Percentiles rank a stretch among this genome's conserved stretches.
These are phyloP conservation scores for Conringia planisiliqua DNA, from an alignment of 345 rosid genomes.

Conservation along the genomic window DNA sequence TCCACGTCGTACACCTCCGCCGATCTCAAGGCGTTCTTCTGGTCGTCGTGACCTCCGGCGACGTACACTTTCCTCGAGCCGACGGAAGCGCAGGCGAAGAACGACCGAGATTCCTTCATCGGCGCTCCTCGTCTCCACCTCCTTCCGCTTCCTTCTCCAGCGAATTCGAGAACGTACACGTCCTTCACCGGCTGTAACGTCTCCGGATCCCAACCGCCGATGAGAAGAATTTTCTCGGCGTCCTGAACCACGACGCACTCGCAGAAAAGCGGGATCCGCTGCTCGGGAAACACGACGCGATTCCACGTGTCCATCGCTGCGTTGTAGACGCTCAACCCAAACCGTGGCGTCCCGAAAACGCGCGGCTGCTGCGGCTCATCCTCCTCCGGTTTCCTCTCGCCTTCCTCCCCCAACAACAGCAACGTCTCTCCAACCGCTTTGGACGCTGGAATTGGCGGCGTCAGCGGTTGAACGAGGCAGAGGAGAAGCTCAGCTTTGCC, in stretches of 20 bases:
- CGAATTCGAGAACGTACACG: conserved; percentile 42
- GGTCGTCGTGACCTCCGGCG: conserved; percentile 64
- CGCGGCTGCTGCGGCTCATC: conserved; percentile 1
- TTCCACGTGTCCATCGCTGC: conserved; percentile 31
- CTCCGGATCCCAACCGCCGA: conserved; percentile 63
- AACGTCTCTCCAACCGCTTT: background rate
- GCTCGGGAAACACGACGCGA: conserved; percentile 16
- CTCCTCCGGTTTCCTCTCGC: conserved; percentile 7
- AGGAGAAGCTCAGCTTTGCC: conserved; percentile 46
- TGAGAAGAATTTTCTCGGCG: conserved; percentile 34
- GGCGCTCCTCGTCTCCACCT: conserved; percentile 46
- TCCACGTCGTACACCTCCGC: conserved; percentile 52
- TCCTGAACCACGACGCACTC: conserved; percentile 45
- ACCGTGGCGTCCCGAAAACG: conserved; percentile 34
- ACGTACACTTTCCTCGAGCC: conserved; percentile 40
- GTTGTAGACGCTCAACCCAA: conserved; percentile 44
- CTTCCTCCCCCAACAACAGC: background rate
- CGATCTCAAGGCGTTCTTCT: conserved; percentile 50
- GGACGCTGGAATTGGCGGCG: background rate
- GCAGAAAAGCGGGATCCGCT: conserved; percentile 49
- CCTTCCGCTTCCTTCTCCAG: conserved; percentile 25
- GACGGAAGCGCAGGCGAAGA: conserved; percentile 47
- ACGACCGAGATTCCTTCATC: conserved; percentile 50
- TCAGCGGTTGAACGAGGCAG: conserved; percentile 46
- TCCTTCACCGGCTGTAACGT: conserved; percentile 43